A percentile compares a stretch with the other conserved stretches of the same genome.
Conservation (phyloP, 2,329 filamentous ascomycete genomes). For the Cryoendolithus antarcticus region DNA sequence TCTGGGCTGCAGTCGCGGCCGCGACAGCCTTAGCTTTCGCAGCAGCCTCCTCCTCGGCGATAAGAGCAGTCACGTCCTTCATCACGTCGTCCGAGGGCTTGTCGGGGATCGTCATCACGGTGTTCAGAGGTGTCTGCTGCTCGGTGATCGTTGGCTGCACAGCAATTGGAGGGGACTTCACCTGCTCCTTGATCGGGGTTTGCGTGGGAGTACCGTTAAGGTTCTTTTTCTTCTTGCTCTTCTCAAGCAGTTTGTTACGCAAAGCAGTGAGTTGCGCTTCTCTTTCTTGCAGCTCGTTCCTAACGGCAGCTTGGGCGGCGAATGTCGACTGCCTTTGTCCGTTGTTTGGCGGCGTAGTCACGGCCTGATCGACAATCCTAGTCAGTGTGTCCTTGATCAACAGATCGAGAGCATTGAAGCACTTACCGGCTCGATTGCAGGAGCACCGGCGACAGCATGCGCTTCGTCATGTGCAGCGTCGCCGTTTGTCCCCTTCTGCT, state of each 20-base stretch:
- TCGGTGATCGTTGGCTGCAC: too few species aligned
- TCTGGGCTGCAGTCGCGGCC: too few species aligned
- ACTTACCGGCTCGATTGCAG: slow-evolving; percentile 1
- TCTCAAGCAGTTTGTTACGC: slow-evolving; percentile 3
- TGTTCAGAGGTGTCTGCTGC: too few species aligned
- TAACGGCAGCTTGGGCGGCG: too few species aligned
- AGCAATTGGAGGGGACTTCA: too few species aligned
- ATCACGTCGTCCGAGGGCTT: neutral
- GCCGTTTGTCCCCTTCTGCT: neutral
- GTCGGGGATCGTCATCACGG: neutral
- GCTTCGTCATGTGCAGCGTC: slow-evolving; percentile 4
- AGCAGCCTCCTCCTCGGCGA: slow-evolving; percentile 16
- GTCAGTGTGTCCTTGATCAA: too few species aligned
- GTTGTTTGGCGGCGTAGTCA: too few species aligned
- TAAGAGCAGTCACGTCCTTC: slow-evolving; percentile 10
- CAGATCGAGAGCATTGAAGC: too few species aligned
- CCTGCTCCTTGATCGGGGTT: neutral
- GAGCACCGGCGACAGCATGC: slow-evolving; percentile 3
- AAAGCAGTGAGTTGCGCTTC: slow-evolving; percentile 3
- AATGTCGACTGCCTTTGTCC: too few species aligned
- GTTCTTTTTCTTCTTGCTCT: neutral
- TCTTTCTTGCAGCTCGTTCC: too few species aligned
- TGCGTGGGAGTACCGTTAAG: neutral
- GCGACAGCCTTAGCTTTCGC: slow-evolving; percentile 11
- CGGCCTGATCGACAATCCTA: too few species aligned